Evolutionary conservation across 2,329 filamentous ascomycete species (phyloP).

Genomic region (Claviceps capensis): DNA sequence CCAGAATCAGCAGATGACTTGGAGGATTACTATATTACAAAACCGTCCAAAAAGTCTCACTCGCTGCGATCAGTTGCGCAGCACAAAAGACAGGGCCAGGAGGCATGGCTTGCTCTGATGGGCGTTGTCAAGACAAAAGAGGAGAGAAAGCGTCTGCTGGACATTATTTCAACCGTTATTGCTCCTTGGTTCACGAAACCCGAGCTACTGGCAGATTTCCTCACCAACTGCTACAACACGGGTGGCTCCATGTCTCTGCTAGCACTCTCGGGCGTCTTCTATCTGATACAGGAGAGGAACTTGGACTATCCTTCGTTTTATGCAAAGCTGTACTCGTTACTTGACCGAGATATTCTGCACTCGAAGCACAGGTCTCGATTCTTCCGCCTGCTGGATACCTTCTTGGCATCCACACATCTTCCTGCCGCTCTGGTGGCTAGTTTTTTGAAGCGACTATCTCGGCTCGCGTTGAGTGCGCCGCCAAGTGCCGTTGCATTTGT

Average conservation of each 20-base stretch:
- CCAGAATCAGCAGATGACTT: slow-evolving; percentile 54
- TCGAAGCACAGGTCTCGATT: slow-evolving; percentile 90
- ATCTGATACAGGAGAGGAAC: slow-evolving; percentile 85
- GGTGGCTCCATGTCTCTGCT: slow-evolving; percentile 79
- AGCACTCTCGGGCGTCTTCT: slow-evolving; percentile 85
- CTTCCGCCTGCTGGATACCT: slow-evolving; percentile 82
- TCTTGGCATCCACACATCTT: slow-evolving; percentile 81
- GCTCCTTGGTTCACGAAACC: slow-evolving; percentile 82
- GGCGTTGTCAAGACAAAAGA: slow-evolving; percentile 50
- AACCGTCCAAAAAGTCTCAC: slow-evolving; percentile 55
- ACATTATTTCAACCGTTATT: slow-evolving; percentile 62
- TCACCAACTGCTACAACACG: slow-evolving; percentile 83
- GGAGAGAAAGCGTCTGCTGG: slow-evolving; percentile 67
- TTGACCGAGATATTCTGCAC: slow-evolving; percentile 76
- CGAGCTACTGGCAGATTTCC: slow-evolving; percentile 86
- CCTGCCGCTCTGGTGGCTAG: slow-evolving; percentile 83
- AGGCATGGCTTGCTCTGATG: slow-evolving; percentile 74
- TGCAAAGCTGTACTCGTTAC: slow-evolving; percentile 79
- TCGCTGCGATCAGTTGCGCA: slow-evolving; percentile 49
- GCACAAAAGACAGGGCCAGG: slow-evolving; percentile 70
- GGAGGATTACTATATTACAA: slow-evolving; percentile 51
- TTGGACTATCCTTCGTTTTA: slow-evolving; percentile 95
- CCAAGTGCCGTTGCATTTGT: slow-evolving; percentile 80
- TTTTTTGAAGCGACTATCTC: slow-evolving; percentile 86
- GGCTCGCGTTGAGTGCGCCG: slow-evolving; percentile 74